A percentile compares a stretch with the other conserved stretches of the same genome.
These are phyloP conservation scores for Cornus suecica DNA, from an alignment of 148 eudicot species.

Conservation along the genomic window DNA sequence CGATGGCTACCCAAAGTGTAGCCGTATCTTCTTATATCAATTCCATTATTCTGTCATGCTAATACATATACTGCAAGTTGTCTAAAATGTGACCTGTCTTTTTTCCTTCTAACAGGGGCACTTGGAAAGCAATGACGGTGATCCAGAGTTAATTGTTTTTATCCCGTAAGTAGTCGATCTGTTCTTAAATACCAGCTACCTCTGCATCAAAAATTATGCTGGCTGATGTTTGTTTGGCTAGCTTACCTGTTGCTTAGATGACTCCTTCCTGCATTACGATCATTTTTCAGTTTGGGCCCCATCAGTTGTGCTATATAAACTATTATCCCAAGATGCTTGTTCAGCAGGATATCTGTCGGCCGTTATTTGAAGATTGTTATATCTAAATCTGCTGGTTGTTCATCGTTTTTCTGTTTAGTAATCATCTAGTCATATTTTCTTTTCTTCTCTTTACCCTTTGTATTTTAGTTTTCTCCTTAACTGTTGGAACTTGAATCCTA, in stretches of 20 bases:
- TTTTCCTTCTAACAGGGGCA: slow-evolving; percentile 49
- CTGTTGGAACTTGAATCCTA: too few species aligned
- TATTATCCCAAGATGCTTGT: background rate
- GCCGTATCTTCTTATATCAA: too few species aligned
- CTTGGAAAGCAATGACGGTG: slow-evolving; percentile 96
- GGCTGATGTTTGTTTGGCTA: slow-evolving; percentile 2
- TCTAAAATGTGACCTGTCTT: slow-evolving; percentile 4
- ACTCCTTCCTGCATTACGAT: background rate
- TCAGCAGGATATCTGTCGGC: background rate
- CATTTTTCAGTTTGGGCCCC: background rate
- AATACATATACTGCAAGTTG: too few species aligned
- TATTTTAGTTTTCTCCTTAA: background rate
- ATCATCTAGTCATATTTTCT: background rate
- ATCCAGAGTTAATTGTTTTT: slow-evolving; percentile 89
- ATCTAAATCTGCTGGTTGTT: background rate
- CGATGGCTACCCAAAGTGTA: too few species aligned
- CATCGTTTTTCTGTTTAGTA: background rate
- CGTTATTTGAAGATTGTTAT: background rate
- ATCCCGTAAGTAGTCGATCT: slow-evolving; percentile 70
- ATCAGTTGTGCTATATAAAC: background rate
- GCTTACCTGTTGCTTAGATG: background rate
- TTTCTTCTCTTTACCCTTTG: background rate
- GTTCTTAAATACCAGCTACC: slow-evolving; percentile 4
- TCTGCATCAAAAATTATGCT: slow-evolving; percentile 1
- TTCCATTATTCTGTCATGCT: background rate